Percentiles rank a stretch among this genome's conserved stretches.
phyloP scores from a whole-genome alignment of 2,329 filamentous ascomycete species.

The Penicillium aurantiogriseum region DNA sequence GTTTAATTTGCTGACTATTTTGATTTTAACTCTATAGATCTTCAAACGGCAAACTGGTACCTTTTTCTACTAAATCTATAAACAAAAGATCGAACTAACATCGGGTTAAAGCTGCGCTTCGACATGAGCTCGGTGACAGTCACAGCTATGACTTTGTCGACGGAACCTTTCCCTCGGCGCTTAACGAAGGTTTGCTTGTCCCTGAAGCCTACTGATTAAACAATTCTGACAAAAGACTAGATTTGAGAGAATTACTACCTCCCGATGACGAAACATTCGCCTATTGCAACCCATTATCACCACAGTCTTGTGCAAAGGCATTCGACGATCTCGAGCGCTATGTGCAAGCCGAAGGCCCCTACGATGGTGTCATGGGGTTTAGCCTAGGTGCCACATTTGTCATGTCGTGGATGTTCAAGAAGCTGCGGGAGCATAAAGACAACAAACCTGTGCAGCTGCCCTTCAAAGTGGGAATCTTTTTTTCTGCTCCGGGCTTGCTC shows the following conservation, averaged over 20 bases:
- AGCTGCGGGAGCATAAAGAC: slow-evolving; percentile 3
- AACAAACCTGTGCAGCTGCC: slow-evolving; percentile 7
- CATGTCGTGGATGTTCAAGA: slow-evolving; percentile 15
- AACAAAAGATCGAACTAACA: not conserved
- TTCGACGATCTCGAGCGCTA: slow-evolving; percentile 12
- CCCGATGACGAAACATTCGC: not conserved
- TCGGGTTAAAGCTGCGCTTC: slow-evolving; percentile 14
- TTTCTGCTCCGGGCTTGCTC: slow-evolving; percentile 13
- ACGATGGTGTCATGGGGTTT: slow-evolving; percentile 31
- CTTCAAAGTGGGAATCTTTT: slow-evolving; percentile 27
- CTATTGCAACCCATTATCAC: not conserved
- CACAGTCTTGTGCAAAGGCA: not conserved
- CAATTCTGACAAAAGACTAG: not conserved
- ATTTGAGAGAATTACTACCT: not conserved
- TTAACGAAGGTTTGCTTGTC: slow-evolving; percentile 12
- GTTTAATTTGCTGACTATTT: not conserved
- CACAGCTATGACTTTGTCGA: slow-evolving; percentile 27
- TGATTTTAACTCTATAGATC: not conserved
- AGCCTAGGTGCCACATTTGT: slow-evolving; percentile 26
- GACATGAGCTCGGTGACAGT: slow-evolving; percentile 21
- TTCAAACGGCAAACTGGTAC: not conserved
- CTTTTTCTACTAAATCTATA: not conserved
- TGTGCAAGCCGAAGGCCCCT: slow-evolving; percentile 28
- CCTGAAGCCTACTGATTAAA: too few relatives aligned
- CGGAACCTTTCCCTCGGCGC: slow-evolving; percentile 14